phyloP scores from a whole-genome alignment of 176 grass and related monocot genomes.

The Poa pratensis region DNA sequence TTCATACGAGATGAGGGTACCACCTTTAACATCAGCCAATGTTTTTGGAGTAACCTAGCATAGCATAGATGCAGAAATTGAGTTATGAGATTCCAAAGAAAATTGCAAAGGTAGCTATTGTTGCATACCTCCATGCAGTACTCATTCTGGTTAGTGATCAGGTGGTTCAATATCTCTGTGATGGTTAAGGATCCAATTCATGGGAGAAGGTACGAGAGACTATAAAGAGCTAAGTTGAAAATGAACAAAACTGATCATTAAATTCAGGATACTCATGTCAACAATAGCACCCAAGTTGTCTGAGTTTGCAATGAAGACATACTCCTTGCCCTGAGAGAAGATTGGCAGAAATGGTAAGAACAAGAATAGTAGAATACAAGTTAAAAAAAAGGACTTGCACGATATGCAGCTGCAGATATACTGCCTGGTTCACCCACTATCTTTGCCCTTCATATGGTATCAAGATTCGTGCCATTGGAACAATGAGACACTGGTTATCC shows the following conservation, averaged over 20 bases:
- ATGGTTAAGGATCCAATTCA: conserved; percentile 50
- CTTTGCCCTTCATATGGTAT: background rate
- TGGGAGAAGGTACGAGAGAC: background rate
- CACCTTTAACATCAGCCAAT: conserved; percentile 93
- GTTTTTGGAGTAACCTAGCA: conserved; percentile 96
- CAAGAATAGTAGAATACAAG: background rate
- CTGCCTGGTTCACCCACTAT: background rate
- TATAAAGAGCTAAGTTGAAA: conserved; percentile 2
- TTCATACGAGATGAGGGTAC: conserved; percentile 95
- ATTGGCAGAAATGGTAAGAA: conserved; percentile 40
- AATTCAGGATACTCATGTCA: conserved; percentile 81
- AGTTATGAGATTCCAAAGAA: conserved; percentile 28
- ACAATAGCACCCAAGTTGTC: conserved; percentile 97
- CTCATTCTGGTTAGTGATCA: conserved; percentile 89
- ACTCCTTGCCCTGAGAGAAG: conserved; percentile 89
- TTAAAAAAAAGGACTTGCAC: conserved; percentile 1
- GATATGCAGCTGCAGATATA: background rate
- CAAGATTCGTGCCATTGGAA: background rate
- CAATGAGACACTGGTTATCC: background rate
- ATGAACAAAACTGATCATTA: conserved; percentile 24
- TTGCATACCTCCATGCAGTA: conserved; percentile 98
- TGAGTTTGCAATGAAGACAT: conserved; percentile 92
- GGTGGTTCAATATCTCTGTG: conserved; percentile 89
- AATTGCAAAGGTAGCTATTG: conserved; percentile 24
- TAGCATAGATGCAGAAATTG: conserved; percentile 35